These are phyloP conservation scores for Fusarium sp. DNA, from an alignment of 2,329 filamentous ascomycete species.

Conservation along the genomic window DNA sequence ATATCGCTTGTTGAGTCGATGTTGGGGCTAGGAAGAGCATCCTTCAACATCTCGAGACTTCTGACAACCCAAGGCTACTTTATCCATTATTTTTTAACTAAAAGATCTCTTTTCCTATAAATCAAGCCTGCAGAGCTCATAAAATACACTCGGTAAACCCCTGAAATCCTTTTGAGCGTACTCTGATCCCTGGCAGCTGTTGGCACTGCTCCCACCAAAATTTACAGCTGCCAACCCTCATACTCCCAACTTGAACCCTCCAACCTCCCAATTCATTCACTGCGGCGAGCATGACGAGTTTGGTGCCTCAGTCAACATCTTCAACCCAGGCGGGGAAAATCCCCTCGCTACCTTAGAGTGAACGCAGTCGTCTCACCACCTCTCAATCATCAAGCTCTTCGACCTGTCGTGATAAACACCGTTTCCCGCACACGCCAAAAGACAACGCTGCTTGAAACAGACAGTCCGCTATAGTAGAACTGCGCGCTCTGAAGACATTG, in stretches of 20 bases:
- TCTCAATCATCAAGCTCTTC: neutral
- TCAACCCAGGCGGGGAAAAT: neutral
- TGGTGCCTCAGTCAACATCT: slow-evolving; percentile 7
- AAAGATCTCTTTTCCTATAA: neutral
- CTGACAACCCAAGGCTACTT: neutral
- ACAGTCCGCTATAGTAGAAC: neutral
- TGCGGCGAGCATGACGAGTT: neutral
- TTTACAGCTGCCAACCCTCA: slow-evolving; percentile 7
- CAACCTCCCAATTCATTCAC: neutral
- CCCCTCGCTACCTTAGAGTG: neutral
- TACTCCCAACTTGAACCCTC: neutral
- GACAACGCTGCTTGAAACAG: neutral
- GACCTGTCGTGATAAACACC: neutral
- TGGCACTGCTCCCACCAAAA: slow-evolving; percentile 15
- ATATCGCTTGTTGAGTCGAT: neutral
- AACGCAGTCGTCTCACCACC: neutral
- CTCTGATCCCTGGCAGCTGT: neutral
- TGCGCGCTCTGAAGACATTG: neutral
- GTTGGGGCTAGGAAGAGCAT: neutral
- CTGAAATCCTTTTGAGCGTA: neutral
- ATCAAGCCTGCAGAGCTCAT: neutral
- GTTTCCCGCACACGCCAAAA: slow-evolving; percentile 2
- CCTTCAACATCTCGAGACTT: neutral
- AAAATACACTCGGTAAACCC: too few relatives aligned
- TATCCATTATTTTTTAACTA: neutral